A percentile compares a stretch with the other conserved stretches of the same genome.
These are phyloP conservation scores for Thinopyrum obtusiflorum DNA, from an alignment of 202 grass and related monocot species.

Conservation along the genomic window DNA sequence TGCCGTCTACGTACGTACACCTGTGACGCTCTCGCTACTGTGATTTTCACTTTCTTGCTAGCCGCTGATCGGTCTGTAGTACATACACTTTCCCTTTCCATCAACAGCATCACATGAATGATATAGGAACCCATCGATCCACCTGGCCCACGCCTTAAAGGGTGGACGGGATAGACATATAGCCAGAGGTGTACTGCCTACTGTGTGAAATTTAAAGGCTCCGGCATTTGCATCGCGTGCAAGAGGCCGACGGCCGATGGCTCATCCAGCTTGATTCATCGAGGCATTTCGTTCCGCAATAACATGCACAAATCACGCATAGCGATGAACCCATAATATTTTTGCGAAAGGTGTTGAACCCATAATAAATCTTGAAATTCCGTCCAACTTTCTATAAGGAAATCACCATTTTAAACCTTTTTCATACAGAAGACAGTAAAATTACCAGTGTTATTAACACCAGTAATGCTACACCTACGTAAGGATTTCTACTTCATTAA, in stretches of 20 bases:
- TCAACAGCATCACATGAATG: constrained; percentile 43
- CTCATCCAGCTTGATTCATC: neutral
- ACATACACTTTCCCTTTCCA: constrained; percentile 30
- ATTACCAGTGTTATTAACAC: neutral
- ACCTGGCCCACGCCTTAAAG: constrained; percentile 7
- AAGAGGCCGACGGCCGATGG: neutral
- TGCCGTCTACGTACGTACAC: constrained; percentile 7
- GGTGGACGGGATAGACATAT: neutral
- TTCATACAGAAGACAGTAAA: neutral
- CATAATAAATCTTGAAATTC: neutral
- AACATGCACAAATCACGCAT: neutral
- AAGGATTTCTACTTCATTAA: no score
- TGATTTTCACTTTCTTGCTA: constrained; percentile 22
- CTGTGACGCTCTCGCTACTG: neutral
- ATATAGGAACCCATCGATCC: constrained; percentile 19
- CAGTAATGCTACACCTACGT: no score
- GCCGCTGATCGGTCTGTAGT: neutral
- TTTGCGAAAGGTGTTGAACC: no score
- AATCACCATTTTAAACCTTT: no score
- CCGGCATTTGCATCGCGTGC: neutral
- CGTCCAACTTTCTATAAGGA: neutral
- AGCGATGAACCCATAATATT: neutral
- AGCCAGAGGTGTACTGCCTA: neutral
- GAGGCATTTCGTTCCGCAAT: neutral
- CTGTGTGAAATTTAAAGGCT: constrained; percentile 17